These are phyloP conservation scores for Leccinum arenicola DNA, from an alignment of 768 basidiomycete genomes.

Conservation along the genomic window DNA sequence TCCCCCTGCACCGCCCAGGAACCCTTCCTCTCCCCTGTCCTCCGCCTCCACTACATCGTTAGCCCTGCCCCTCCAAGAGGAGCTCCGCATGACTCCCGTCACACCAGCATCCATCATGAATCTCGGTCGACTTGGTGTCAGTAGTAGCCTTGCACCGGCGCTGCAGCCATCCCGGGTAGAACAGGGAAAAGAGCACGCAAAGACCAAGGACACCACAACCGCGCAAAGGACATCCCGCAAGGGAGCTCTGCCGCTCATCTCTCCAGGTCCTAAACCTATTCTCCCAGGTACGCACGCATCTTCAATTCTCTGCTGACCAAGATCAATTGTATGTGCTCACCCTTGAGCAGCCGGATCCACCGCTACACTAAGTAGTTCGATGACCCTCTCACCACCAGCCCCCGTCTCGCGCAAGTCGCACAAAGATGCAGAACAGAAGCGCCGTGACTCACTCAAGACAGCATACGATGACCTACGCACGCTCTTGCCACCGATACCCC, in stretches of 20 bases:
- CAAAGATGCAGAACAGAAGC: slow-evolving; percentile 96
- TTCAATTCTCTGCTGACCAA: background rate
- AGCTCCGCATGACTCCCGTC: slow-evolving; percentile 60
- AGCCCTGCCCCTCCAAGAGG: slow-evolving; percentile 13
- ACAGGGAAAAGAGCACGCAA: slow-evolving; percentile 31
- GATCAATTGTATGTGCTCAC: slow-evolving; percentile 3
- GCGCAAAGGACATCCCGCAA: slow-evolving; percentile 27
- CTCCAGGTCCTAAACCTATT: slow-evolving; percentile 65
- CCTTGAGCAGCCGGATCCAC: slow-evolving; percentile 33
- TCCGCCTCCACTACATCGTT: slow-evolving; percentile 2
- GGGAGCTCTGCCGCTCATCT: slow-evolving; percentile 35
- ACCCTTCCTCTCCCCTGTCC: slow-evolving; percentile 15
- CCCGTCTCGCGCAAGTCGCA: slow-evolving; percentile 76
- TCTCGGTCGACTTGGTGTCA: slow-evolving; percentile 59
- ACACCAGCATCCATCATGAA: slow-evolving; percentile 95
- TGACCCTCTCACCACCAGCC: slow-evolving; percentile 33
- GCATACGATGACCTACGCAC: slow-evolving; percentile 84
- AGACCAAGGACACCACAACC: slow-evolving; percentile 25
- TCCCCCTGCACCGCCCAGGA: slow-evolving; percentile 63
- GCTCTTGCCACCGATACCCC: slow-evolving; percentile 85
- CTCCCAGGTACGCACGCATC: slow-evolving; percentile 54
- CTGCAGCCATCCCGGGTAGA: slow-evolving; percentile 17
- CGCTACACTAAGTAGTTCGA: slow-evolving; percentile 24
- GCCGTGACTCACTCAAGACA: slow-evolving; percentile 93
- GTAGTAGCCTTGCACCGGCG: slow-evolving; percentile 40